phyloP scores from a whole-genome alignment of 2,329 filamentous ascomycete genomes.

The Scedosporium apiospermum region DNA sequence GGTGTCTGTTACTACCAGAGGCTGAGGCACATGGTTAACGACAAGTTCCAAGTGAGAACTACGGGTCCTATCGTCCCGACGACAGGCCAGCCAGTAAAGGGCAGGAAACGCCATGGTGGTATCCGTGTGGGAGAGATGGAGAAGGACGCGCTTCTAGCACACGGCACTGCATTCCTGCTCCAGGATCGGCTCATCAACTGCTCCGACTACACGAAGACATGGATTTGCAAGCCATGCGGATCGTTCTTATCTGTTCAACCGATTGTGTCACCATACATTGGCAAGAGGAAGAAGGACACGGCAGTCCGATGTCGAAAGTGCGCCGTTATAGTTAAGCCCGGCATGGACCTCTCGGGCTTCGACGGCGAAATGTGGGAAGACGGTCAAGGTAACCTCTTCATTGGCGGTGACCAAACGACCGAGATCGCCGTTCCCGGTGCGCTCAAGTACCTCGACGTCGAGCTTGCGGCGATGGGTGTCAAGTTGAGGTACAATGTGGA shows the following conservation, averaged over 20 bases:
- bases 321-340: conserved; percentile 51
- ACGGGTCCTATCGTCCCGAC: conserved; percentile 85
- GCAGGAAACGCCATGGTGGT: conserved; percentile 90
- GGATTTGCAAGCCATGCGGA: conserved; percentile 83
- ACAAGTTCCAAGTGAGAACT: conserved; percentile 97
- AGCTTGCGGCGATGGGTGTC: conserved; percentile 92
- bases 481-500: conserved; percentile 72
- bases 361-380: conserved; percentile 87
- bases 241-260: conserved; percentile 85
- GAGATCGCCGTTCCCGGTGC: conserved; percentile 89
- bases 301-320: conserved; percentile 74
- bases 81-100: conserved; percentile 95
- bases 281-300: conserved; percentile 56
- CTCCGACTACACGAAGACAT: conserved; percentile 82
- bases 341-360: conserved; percentile 43
- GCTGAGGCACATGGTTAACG: conserved; percentile 98
- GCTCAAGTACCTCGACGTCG: conserved; percentile 86
- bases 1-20: conserved; percentile 98
- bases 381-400: conserved; percentile 71
- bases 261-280: conserved; percentile 55
- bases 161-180: conserved; percentile 88
- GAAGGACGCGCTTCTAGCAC: conserved; percentile 85
- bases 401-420: conserved; percentile 84
- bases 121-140: conserved; percentile 99
- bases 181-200: conserved; percentile 97